phyloP scores from a whole-genome alignment of 2,329 filamentous ascomycete genomes.

The Aspergillus oerlinghausenensis region DNA sequence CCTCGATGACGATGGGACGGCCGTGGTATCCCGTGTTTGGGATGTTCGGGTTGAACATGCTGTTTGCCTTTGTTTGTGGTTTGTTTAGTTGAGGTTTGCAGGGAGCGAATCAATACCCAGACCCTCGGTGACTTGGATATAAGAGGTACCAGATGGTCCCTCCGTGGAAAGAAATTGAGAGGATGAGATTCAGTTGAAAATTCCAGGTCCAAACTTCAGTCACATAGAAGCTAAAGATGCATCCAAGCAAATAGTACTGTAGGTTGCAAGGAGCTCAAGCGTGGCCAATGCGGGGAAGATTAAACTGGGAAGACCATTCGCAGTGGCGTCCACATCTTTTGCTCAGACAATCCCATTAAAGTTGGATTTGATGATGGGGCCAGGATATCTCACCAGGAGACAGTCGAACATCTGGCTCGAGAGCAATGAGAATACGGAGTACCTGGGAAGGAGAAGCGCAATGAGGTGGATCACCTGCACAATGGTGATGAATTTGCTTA shows the following conservation, averaged over 20 bases:
- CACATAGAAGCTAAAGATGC: too few relatives aligned
- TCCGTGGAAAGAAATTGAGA: too few relatives aligned
- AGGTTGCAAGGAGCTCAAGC: too few relatives aligned
- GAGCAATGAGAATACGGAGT: not conserved
- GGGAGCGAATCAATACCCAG: not conserved
- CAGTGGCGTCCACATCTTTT: not conserved
- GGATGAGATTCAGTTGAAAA: too few relatives aligned
- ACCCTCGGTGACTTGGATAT: too few relatives aligned
- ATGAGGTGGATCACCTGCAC: too few relatives aligned
- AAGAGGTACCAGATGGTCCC: too few relatives aligned
- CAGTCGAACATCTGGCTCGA: not conserved
- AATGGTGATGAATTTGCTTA: not conserved
- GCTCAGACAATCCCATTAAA: not conserved
- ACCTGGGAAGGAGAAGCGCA: too few relatives aligned
- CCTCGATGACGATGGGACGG: slow-evolving; percentile 15
- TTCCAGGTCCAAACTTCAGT: too few relatives aligned
- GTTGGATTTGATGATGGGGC: not conserved
- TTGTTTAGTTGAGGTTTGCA: too few relatives aligned
- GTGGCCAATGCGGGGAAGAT: not conserved
- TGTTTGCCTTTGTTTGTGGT: not conserved
- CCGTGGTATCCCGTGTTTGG: slow-evolving; percentile 5
- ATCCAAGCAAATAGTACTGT: too few relatives aligned
- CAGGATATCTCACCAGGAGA: not conserved
- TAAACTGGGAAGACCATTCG: not conserved
- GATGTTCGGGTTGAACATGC: slow-evolving; percentile 14